Conservation (phyloP, 371 early-diverging fungal genomes). For the Enterocytospora artemiae region DNA sequence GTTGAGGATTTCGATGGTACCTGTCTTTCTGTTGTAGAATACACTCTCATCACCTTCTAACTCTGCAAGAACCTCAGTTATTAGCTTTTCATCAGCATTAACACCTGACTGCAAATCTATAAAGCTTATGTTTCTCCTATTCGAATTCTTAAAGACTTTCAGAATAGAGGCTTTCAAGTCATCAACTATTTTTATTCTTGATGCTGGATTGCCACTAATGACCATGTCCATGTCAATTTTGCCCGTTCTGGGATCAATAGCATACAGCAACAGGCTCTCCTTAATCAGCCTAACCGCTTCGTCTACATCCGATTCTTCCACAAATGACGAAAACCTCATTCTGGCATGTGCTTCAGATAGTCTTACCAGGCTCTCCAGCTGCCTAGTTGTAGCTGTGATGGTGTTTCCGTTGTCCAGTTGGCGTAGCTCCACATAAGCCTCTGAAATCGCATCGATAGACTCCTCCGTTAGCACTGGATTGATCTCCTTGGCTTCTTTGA, state of each 20-base stretch:
- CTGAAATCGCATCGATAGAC: slow-evolving; percentile 64
- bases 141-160: slow-evolving; percentile 30
- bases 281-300: slow-evolving; percentile 73
- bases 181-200: slow-evolving; percentile 40
- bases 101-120: slow-evolving; percentile 15
- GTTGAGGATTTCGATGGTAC: slow-evolving; percentile 13
- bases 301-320: slow-evolving; percentile 68
- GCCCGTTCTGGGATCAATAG: slow-evolving; percentile 92
- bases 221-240: slow-evolving; percentile 88
- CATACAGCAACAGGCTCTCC: slow-evolving; percentile 79
- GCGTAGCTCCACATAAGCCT: slow-evolving; percentile 75
- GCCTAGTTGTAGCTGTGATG: slow-evolving; percentile 89
- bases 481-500: slow-evolving; percentile 65
- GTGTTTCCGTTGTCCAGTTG: slow-evolving; percentile 67
- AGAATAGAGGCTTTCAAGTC: slow-evolving; percentile 47
- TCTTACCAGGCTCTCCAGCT: slow-evolving; percentile 93
- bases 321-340: slow-evolving; percentile 64
- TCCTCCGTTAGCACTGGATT: slow-evolving; percentile 68
- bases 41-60: slow-evolving; percentile 36
- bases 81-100: slow-evolving; percentile 28
- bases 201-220: slow-evolving; percentile 67
- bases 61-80: slow-evolving; percentile 36
- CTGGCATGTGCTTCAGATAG: slow-evolving; percentile 91
- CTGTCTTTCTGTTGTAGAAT: slow-evolving; percentile 14
- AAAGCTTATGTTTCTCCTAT: neutral